Evolutionary conservation across 345 rosid species (phyloP).

Genomic region (Acer yangbiense): DNA sequence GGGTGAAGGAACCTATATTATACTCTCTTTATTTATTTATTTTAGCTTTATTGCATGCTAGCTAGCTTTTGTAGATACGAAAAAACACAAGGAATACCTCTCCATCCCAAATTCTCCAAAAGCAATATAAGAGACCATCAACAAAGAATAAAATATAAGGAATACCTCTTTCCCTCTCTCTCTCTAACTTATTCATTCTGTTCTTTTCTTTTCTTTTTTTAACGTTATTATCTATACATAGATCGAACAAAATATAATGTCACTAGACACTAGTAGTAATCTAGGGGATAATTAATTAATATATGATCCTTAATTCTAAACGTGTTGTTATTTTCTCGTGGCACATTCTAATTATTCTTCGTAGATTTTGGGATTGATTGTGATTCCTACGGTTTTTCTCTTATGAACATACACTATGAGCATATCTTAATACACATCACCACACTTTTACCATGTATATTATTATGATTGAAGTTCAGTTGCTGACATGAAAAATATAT

Average conservation of each 20-base stretch:
- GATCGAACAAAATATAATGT: constrained; percentile 19
- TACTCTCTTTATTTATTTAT: background rate
- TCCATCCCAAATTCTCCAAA: constrained; percentile 25
- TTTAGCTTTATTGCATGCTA: constrained; percentile 17
- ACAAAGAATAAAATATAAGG: background rate
- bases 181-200: constrained; percentile 11
- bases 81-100: constrained; percentile 28
- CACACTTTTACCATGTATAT: too few relatives aligned
- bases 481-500: too few relatives aligned
- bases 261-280: background rate
- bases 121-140: background rate
- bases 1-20: constrained; percentile 17
- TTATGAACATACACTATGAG: too few relatives aligned
- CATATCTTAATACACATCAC: too few relatives aligned
- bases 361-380: background rate
- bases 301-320: background rate
- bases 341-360: constrained; percentile 1
- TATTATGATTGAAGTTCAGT: too few relatives aligned
- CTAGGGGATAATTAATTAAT: background rate
- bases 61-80: constrained; percentile 26
- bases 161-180: constrained; percentile 10
- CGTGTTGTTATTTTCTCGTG: background rate
- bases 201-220: background rate
- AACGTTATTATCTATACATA: background rate
- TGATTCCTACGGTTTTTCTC: background rate